Evolutionary conservation across 208 protist genomes (phyloP), one percentile per base, ranked within the genome.

Genomic region (Leptomonas seymouri): DNA sequence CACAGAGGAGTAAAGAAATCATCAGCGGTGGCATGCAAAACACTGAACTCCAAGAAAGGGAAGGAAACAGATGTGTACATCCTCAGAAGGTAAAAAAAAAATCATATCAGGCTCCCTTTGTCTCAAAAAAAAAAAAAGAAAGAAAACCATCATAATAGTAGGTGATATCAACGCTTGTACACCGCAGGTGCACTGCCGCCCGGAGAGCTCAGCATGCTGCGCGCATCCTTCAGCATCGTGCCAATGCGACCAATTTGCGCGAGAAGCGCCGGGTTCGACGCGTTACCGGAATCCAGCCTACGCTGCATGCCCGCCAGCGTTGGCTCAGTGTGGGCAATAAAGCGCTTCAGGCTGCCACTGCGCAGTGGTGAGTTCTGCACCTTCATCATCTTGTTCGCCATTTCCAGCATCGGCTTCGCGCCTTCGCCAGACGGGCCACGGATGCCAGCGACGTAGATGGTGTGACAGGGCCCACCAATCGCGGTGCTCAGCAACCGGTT

Each of bases 401-500:
- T 30, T 18, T 66, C 54, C n/a, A 84, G 61, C 25, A 79, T 42
- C 25, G 74, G 69, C 39, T 50, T 42, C 4, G 78, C 74, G 39
- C 50, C 46, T 18, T 58, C 68, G 23, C 45, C 65, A 7, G 76
- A 63, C 23, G 48, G 71, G n/a, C 64, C 53, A 16, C 62, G 73
- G 42, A 92, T 65, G 41, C 82, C 82, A 11, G 72, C 74, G 8
- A 82, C 74, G 57, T 78, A 80, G 16, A 78, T 54, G 28, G 80
- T 89, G 59, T 84, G 57, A 70, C 83, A 89, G 6, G 83, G 61
- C 1, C 83, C 83, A 20, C 86, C 83, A 15, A 92, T 55, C 16
- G 80, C 80, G 61, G 74, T 84, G 48, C 76, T 69, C 27, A 92
- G 61, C 20, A 92, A 48, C 11, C 67, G 74, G 46, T 67, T 64